Percentiles rank a stretch among this genome's conserved stretches.
Evolutionary conservation across 1,284 basidiomycete genomes (phyloP).

Genomic region (Ustilago sp.): DNA sequence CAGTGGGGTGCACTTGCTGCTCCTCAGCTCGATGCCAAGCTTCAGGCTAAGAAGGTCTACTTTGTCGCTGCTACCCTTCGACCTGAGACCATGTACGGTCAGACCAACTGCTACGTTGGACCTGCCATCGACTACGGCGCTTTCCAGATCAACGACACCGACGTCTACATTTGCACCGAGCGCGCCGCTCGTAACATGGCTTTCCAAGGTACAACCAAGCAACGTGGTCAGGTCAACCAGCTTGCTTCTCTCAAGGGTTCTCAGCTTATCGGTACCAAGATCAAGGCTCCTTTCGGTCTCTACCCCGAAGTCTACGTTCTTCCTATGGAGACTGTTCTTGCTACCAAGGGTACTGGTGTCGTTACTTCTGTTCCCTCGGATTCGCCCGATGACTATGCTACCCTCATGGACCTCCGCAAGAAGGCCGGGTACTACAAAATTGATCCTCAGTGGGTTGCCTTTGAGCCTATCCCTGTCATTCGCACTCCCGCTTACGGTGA

Average conservation of each 20-base stretch:
- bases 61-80: constrained; percentile 95
- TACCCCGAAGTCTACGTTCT: constrained; percentile 91
- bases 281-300: constrained; percentile 86
- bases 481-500: constrained; percentile 90
- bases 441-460: constrained; percentile 85
- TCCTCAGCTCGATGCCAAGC: constrained; percentile 74
- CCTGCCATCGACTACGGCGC: constrained; percentile 91
- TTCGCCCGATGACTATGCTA: constrained; percentile 96
- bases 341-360: constrained; percentile 98
- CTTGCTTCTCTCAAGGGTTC: constrained; percentile 73
- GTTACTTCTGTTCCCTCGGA: constrained; percentile 98
- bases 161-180: constrained; percentile 86
- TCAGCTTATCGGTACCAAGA: constrained; percentile 86
- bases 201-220: constrained; percentile 81
- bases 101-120: constrained; percentile 98
- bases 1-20: constrained; percentile 72
- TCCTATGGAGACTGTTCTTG: constrained; percentile 96
- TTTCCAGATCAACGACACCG: constrained; percentile 77
- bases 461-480: constrained; percentile 89
- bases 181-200: constrained; percentile 97
- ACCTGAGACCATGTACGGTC: constrained; percentile 97
- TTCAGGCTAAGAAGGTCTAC: constrained; percentile 84
- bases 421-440: constrained; percentile 98
- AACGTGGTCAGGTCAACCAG: constrained; percentile 67
- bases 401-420: constrained; percentile 90